Evolutionary conservation across 345 rosid species (phyloP).

Genomic region (Mallotus nudiflorus): DNA sequence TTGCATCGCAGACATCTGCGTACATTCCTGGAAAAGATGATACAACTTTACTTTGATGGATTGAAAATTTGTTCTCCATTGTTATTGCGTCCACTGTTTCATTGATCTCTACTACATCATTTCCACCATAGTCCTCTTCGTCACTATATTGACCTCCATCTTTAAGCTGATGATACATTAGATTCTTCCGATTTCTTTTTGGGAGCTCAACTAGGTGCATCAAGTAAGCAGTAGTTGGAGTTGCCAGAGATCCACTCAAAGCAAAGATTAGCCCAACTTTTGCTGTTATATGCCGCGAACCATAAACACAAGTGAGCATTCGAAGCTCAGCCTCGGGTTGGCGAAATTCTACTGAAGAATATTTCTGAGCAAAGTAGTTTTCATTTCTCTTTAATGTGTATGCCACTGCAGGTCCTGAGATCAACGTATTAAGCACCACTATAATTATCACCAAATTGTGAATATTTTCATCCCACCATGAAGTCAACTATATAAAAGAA

Average conservation of each 20-base stretch:
- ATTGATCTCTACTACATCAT: conserved; percentile 75
- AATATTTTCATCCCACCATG: conserved; percentile 40
- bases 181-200: conserved; percentile 41
- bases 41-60: conserved; percentile 62
- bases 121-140: conserved; percentile 77
- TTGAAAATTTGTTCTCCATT: conserved; percentile 42
- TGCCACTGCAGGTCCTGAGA: conserved; percentile 54
- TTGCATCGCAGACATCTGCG: conserved; percentile 65
- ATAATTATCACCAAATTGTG: conserved; percentile 53
- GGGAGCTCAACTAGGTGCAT: conserved; percentile 81
- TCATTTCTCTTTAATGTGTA: conserved; percentile 42
- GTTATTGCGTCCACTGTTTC: conserved; percentile 62
- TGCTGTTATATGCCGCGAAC: conserved; percentile 70
- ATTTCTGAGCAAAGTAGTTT: conserved; percentile 38
- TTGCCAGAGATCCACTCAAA: conserved; percentile 39
- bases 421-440: conserved; percentile 56
- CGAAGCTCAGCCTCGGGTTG: conserved; percentile 62
- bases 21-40: conserved; percentile 49
- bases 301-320: conserved; percentile 61
- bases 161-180: conserved; percentile 67
- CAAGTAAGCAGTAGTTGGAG: conserved; percentile 54
- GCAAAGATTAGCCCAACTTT: conserved; percentile 54
- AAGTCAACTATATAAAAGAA: conserved; percentile 23
- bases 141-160: conserved; percentile 56
- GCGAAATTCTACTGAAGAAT: conserved; percentile 47